Percentiles rank a stretch among this genome's conserved stretches.
These are phyloP conservation scores for Gilbertella persicaria DNA, from an alignment of 371 early-diverging fungal species.

Conservation along the genomic window DNA sequence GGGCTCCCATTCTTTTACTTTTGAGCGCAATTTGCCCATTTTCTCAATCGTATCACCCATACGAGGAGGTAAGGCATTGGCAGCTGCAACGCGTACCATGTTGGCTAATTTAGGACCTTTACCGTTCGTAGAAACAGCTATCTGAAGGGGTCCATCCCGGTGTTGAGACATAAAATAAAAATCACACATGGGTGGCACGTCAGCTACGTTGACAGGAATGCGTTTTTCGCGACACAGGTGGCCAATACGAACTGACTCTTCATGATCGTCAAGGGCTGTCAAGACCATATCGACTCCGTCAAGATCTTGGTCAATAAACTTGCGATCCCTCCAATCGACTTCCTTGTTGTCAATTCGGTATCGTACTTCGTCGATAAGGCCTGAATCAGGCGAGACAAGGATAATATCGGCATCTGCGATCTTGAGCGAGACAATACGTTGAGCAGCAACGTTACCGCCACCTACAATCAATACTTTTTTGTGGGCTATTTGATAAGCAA, in stretches of 20 bases:
- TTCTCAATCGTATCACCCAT: conserved; percentile 72
- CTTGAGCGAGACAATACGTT: conserved; percentile 76
- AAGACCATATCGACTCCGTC: conserved; percentile 72
- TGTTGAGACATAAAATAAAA: conserved; percentile 91
- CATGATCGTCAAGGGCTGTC: conserved; percentile 78
- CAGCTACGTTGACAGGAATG: conserved; percentile 92
- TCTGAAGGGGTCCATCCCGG: conserved; percentile 81
- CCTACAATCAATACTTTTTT: conserved; percentile 82
- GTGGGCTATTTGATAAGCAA: conserved; percentile 75
- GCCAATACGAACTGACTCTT: conserved; percentile 73
- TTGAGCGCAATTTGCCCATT: conserved; percentile 69
- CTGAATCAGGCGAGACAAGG: conserved; percentile 67
- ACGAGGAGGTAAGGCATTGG: conserved; percentile 62
- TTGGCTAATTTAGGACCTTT: conserved; percentile 87
- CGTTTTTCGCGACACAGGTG: conserved; percentile 60
- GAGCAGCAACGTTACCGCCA: conserved; percentile 79
- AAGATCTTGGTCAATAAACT: conserved; percentile 60
- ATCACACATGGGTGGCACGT: conserved; percentile 88
- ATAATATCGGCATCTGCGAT: conserved; percentile 82
- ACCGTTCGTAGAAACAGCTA: conserved; percentile 90
- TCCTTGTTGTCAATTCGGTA: conserved; percentile 61
- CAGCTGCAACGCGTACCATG: conserved; percentile 71
- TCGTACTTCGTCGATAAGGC: conserved; percentile 65
- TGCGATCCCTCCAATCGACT: conserved; percentile 63
- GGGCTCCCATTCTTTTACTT: conserved; percentile 71